Evolutionary conservation across 164 flowering plant species (phyloP), one percentile per base, ranked within the genome.

Genomic region (Nymphaea colorata): DNA sequence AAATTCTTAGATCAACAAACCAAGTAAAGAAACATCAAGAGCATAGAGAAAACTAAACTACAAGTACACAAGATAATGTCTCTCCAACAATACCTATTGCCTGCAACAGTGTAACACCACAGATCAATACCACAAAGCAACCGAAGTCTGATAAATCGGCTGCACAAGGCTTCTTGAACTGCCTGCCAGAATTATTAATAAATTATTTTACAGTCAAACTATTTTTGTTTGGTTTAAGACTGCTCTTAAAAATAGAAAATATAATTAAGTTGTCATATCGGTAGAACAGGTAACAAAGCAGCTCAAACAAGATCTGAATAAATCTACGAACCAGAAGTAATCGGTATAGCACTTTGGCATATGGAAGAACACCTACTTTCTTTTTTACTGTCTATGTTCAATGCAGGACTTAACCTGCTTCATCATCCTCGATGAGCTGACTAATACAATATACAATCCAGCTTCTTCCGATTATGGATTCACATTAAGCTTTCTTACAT

Each of bases 81-180:
- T 36, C 64, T n/a, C 25, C 64, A 36, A 61, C 15, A n/a, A 61
- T 16, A 94, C 98, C 98, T 82, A 86, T 86, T 79, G 71, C 81
- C 72, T 81, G 85, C 67, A 95, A 77, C 62, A 90, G 83, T 63
- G 76, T 62, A 45, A 88, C 88, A 68, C 97, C 99, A 79, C 79
- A 81, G 43, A 74, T 79, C 83, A 95, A 74, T 62, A 85, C 86
- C 42, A 85, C 15, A 66, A 88, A 93, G 76, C 96, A 95, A 61
- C 97, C 84, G 69, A 88, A 82, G 79, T 95, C 98, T 66, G 92
- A 88, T 59, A 92, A 76, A 77, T 90, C 96, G 67, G 87, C 90
- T 70, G 94, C 83, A 71, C 89, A 85, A 66, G 79, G 96, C 78
- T 72, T 86, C 83, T 77, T 86, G 81, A 90, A 86, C 89, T 88